phyloP scores from a whole-genome alignment of 1,284 basidiomycete genomes.

The Pyrrhoderma lamaoense region DNA sequence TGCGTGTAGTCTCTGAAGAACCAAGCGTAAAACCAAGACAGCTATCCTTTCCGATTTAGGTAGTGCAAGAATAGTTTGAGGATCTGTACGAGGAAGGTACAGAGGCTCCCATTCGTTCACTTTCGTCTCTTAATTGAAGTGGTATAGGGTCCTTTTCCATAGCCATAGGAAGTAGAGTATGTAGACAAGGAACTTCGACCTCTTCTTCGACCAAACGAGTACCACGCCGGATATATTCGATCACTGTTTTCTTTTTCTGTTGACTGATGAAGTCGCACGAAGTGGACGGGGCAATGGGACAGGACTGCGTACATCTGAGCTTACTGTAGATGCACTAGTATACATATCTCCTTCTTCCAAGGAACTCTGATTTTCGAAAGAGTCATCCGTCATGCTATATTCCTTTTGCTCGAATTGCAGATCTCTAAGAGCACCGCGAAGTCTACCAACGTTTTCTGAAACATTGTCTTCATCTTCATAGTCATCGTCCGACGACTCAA shows the following conservation, averaged over 20 bases:
- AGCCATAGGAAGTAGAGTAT: conserved; percentile 22
- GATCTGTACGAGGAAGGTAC: conserved; percentile 53
- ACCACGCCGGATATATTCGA: conserved; percentile 69
- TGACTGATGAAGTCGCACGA: background rate
- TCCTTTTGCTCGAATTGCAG: conserved; percentile 27
- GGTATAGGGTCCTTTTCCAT: conserved; percentile 24
- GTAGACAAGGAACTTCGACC: conserved; percentile 38
- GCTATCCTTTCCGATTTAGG: conserved; percentile 38
- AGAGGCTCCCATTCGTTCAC: conserved; percentile 52
- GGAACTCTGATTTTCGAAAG: conserved; percentile 20
- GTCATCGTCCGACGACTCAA: conserved; percentile 34
- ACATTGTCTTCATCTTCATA: conserved; percentile 26
- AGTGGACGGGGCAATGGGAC: conserved; percentile 21
- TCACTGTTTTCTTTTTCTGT: conserved; percentile 37
- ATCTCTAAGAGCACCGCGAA: conserved; percentile 60
- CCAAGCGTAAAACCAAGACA: conserved; percentile 54
- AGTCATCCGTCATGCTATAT: conserved; percentile 13
- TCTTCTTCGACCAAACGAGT: conserved; percentile 53
- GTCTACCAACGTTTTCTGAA: conserved; percentile 44
- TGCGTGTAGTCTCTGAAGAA: conserved; percentile 40
- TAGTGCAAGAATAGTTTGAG: conserved; percentile 39
- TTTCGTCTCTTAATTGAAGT: conserved; percentile 40
- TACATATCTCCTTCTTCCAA: conserved; percentile 17
- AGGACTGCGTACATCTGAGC: conserved; percentile 27
- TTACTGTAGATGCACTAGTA: conserved; percentile 27